These are phyloP conservation scores for Ceratocystis alfenasii DNA, from an alignment of 2,329 filamentous ascomycete genomes.

Conservation along the genomic window DNA sequence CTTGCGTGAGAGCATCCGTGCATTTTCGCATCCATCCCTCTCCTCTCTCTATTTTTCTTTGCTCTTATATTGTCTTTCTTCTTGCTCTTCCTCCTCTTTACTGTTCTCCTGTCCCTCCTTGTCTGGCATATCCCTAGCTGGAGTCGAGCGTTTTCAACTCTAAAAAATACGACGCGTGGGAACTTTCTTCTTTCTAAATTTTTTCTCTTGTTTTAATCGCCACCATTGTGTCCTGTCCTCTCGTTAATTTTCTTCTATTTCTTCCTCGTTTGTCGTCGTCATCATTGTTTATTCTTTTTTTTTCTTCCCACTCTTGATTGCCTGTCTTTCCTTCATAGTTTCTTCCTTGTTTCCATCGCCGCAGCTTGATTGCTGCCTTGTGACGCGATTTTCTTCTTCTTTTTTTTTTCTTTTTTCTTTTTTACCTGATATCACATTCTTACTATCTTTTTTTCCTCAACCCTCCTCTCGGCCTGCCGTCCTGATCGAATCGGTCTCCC, in stretches of 20 bases:
- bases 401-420: neutral
- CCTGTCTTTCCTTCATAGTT: slow-evolving; percentile 13
- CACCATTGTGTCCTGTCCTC: slow-evolving; percentile 13
- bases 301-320: neutral
- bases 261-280: slow-evolving; percentile 6
- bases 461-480: neutral
- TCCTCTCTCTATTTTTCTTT: slow-evolving; percentile 10
- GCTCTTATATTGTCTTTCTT: slow-evolving; percentile 17
- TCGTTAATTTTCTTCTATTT: slow-evolving; percentile 14
- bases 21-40: slow-evolving; percentile 15
- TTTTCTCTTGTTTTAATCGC: slow-evolving; percentile 7
- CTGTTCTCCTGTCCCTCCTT: slow-evolving; percentile 13
- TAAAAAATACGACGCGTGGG: slow-evolving; percentile 18
- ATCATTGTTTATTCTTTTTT: neutral
- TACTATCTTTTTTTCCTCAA: neutral
- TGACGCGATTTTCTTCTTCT: slow-evolving; percentile 3
- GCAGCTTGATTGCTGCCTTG: slow-evolving; percentile 15
- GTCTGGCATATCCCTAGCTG: slow-evolving; percentile 12
- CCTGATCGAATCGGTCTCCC: slow-evolving; percentile 2
- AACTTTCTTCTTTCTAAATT: slow-evolving; percentile 1
- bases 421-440: neutral
- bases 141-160: slow-evolving; percentile 8
- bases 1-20: slow-evolving; percentile 22
- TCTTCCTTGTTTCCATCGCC: slow-evolving; percentile 7
- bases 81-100: slow-evolving; percentile 9